Evolutionary conservation across 768 basidiomycete genomes (phyloP), one percentile per base, ranked within the genome.

Genomic region (Cubamyces sp.): DNA sequence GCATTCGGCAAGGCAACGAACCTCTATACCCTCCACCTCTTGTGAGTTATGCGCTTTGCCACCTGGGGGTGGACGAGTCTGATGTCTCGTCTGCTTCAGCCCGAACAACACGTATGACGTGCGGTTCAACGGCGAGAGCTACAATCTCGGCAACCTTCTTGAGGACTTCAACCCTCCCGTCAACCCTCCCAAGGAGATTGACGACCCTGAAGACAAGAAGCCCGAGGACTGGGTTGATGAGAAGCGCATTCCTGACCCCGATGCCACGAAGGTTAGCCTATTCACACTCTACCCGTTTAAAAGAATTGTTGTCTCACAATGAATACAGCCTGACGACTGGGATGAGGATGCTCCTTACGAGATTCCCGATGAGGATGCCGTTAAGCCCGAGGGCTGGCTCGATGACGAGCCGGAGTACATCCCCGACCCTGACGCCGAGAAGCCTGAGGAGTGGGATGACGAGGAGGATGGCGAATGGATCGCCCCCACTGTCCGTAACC

Each of bases 381-480:
- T 76, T 62, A 96, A 92, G 79, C 97, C 97, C 34, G 94, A 90
- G 63, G 96, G 92, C 69, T 99, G 97, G 97, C 87, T 99, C 60
- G 94, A 92, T 64, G 78, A 97, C 59, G 97, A 98, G 73, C 85
- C 89, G 7, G 75, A 82, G 59, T 81, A 77, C 50, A 83, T 97
- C 69, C 85, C 94, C 50, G 97, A 99, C 72, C 96, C 97, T 63
- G 90, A 94, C 66, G 86, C 92, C 42, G 85, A 88, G 76, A 98
- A 97, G 81, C 97, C 97, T 6, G 97, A 99, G 74, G 97, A 99
- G 76, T 99, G 97, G 97, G 95, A 97, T 70, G 96, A 98, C 69
- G 97, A 98, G 73, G 97, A 98, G 74, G 96, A 99, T 68, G 97
- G 97, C 74, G 96, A 98, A 73, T 99, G 95, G 95, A 85, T 98